Evolutionary conservation across 1,284 basidiomycete species (phyloP).

Genomic region (Fomitopsis betulina): DNA sequence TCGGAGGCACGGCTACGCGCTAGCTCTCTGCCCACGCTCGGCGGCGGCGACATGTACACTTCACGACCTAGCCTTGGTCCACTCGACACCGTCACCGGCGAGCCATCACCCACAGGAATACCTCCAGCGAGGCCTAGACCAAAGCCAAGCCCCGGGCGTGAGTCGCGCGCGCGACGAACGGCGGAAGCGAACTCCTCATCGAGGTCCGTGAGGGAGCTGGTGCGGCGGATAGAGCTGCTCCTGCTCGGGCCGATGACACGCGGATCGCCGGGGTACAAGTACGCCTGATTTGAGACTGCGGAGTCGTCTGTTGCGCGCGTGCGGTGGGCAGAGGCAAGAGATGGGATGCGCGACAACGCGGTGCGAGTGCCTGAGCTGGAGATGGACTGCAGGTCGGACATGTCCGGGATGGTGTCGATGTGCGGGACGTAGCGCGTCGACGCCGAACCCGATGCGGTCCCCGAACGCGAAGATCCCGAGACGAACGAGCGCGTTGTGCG

Average conservation of each 20-base stretch:
- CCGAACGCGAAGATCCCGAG: conserved; percentile 28
- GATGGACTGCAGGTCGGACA: conserved; percentile 49
- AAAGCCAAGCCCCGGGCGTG: conserved; percentile 42
- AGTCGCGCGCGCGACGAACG: conserved; percentile 38
- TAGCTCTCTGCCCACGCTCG: conserved; percentile 33
- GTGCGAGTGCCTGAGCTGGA: conserved; percentile 38
- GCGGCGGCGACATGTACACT: conserved; percentile 60
- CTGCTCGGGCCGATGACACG: conserved; percentile 65
- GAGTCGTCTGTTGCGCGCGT: conserved; percentile 65
- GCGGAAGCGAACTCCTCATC: conserved; percentile 62
- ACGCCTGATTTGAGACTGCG: conserved; percentile 55
- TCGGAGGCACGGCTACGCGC: conserved; percentile 25
- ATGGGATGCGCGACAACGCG: conserved; percentile 36
- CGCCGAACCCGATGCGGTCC: conserved; percentile 46
- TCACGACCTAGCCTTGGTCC: conserved; percentile 46
- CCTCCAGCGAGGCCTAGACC: conserved; percentile 37
- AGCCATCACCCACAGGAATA: conserved; percentile 35
- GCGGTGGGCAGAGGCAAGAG: conserved; percentile 51
- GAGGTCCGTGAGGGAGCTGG: conserved; percentile 72
- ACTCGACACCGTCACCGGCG: conserved; percentile 54
- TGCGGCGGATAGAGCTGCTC: conserved; percentile 55
- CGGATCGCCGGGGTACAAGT: conserved; percentile 63
- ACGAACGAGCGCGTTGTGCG: conserved; percentile 58
- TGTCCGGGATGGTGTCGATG: conserved; percentile 57
- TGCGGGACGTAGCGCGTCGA: conserved; percentile 73